Evolutionary conservation across 1,284 basidiomycete species (phyloP), one percentile per base, ranked within the genome.

Genomic region (Blastosporella zonata): DNA sequence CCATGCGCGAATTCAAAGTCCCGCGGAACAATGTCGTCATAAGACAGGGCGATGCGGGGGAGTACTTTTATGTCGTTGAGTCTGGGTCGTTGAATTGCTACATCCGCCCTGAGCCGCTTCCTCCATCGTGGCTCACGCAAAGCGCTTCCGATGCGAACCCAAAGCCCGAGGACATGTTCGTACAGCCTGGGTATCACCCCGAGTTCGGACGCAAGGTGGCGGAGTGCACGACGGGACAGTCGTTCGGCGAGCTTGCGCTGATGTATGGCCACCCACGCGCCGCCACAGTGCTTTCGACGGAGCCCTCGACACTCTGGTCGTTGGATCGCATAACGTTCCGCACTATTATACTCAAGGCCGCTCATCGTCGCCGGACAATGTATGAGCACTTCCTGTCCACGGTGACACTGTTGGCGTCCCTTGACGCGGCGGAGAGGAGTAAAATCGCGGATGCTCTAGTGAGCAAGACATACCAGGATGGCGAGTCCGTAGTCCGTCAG

Each of bases 21-120:
- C 70, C 70, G 15, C 72, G 82, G 47, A 84, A 87, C 54, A 86
- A 93, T 52, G 84, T 92, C 23, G 88, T 99, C 52, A 98, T 99
- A 60, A 83, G 91, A 53, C 96, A 99, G 69, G 96, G 97, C 39
- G 96, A 95, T 56, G 90, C 93, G 31, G 96, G 96, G 43, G 95
- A 98, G 63, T 97, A 87, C 71, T 99, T 98, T 68, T 99, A 99
- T 69, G 90, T 98, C 49, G 93, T 98, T 56, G 97, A 99, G 69
- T 79, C 80, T 35, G 96, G 96, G 1, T 72, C 85, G 43, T 77
- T 99, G 50, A 82, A 97, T 62, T 91, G 94, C 61, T 98, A 84
- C 70, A 90, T 96, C 59, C 83, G 78, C 47, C 74, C 79, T 3
- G 82, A 85, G 46, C 79, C 82, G 7, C 67, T 82, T 6, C 81